Base-by-base conservation (phyloP, 116 monocot species). In the Iris pallida region DNA sequence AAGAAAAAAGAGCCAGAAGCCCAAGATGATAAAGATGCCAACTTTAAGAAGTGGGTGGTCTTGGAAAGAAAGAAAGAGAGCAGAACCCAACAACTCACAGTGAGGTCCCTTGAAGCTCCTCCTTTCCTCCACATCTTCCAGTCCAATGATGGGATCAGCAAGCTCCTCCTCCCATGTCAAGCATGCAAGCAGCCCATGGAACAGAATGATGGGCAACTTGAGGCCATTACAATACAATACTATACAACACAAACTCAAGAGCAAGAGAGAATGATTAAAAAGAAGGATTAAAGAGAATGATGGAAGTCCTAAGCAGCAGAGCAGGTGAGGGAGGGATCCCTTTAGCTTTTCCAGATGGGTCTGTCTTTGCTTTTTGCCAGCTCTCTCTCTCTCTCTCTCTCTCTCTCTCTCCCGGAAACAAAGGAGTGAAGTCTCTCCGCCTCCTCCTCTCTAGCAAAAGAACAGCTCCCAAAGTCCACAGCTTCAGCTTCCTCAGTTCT, bases 321-420 rank as follows among this genome's bases (percentile, higher is more conserved):
- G n/a, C n/a, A 30, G 30, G 8, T 14, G 30, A 7, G 41, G 42
- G 54, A 7, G 54, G 30, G 30, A 30, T 43, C 42, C 5, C 66
- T 74, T 74, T 65, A 20, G 16, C 66, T 66, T 73, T 74, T 41
- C 19, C 66, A 66, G 74, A 74, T 74, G 55, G 44, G 42, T 9
- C 5, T 74, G 74, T 59, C 66, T 14, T 20, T 47, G 42, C 59
- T 66, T 74, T 74, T 49, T 58, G 47, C 66, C 13, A 49, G 42
- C 17, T 11, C 30, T 7, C 41, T 66, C 30, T 30, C 30, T 30
- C 30, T 30, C 30, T 30, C 30, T 30, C 30, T 30, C 30, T 30
- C 30, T n/a, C n/a, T n/a, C n/a, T n/a, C n/a, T n/a, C n/a, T n/a
- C n/a, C n/a, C n/a, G n/a, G n/a, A 30, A 30, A 30, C 30, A 30